Base-by-base conservation (phyloP, 2,329 filamentous ascomycete species). In the Colletotrichum sp. region DNA sequence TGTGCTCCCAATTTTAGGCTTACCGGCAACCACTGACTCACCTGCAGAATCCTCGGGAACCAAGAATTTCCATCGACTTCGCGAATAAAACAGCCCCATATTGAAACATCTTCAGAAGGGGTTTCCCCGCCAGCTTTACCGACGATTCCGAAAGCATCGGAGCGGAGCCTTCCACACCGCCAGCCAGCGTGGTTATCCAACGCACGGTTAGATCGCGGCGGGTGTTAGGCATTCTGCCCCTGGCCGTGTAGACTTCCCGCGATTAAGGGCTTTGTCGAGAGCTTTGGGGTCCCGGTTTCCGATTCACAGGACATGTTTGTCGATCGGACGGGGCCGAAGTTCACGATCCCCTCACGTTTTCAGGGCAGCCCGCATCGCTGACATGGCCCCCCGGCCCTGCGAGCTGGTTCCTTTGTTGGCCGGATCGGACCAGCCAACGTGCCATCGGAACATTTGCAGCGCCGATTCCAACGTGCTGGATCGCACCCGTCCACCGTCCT, bases 311-410 rank as follows among this genome's bases (percentile, higher is more conserved):
- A 69, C 57, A 21, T 28, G 16, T 55, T 74, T 34, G 59, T 59
- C 64, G 70, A 76, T 76, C 70, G 74, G 74, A 69, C 64, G 65
- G 63, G 57, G 21, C 74, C 57, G 74, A 52, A 76, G 21, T 65
- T 73, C 70, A 64, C 74, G 74, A 76, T 76, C 70, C 34, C 64
- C 44, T 76, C 70, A 69, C 13, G 9, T 65, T 60, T 69, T 30
- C 74, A 60, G 64, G 70, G 64, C 70, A 64, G 49, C 62, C 74
- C 28, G 74, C 70, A 76, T 76, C 74, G 74, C 63, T 26, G 34
- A 59, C 62, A 34, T 34, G 57, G 28, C 26, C 52, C 72, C 49
- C 60, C 21, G 62, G 68, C 62, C 36, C 68, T 65, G n/a, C 64
- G 64, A 65, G 62, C 49, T 73, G 64, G 70, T 65, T 32, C 55